A percentile compares a stretch with the other conserved stretches of the same genome.
Conservation (phyloP, 2,329 filamentous ascomycete genomes). For the Beauveria pseudobassiana region DNA sequence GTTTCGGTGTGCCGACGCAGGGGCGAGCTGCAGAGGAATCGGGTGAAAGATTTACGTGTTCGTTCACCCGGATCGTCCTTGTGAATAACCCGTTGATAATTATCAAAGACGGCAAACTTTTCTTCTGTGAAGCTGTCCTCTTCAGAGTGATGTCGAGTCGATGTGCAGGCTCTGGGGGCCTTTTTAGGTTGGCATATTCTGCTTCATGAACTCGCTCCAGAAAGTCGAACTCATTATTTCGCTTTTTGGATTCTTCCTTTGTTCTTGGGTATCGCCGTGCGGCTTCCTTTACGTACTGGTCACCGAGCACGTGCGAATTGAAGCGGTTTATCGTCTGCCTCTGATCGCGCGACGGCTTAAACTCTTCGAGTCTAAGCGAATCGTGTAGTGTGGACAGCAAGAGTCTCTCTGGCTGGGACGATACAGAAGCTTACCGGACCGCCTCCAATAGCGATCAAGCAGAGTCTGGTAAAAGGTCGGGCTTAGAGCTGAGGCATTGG, state of each 20-base stretch:
- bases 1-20: slow-evolving; percentile 40
- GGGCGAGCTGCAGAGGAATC: slow-evolving; percentile 69
- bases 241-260: slow-evolving; percentile 55
- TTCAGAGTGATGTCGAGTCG: slow-evolving; percentile 61
- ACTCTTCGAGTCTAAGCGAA: slow-evolving; percentile 61
- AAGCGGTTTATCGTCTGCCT: slow-evolving; percentile 70
- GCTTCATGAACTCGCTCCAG: slow-evolving; percentile 60
- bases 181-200: slow-evolving; percentile 48
- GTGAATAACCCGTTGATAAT: slow-evolving; percentile 71
- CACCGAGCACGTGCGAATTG: slow-evolving; percentile 62
- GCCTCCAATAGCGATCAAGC: slow-evolving; percentile 70
- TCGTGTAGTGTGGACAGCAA: slow-evolving; percentile 89
- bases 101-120: slow-evolving; percentile 64
- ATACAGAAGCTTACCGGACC: slow-evolving; percentile 65
- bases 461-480: slow-evolving; percentile 63
- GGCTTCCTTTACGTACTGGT: slow-evolving; percentile 57
- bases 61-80: slow-evolving; percentile 56
- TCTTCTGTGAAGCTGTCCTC: slow-evolving; percentile 64
- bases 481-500: slow-evolving; percentile 51
- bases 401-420: slow-evolving; percentile 69
- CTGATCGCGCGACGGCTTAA: slow-evolving; percentile 63
- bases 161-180: slow-evolving; percentile 58
- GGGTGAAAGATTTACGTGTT: slow-evolving; percentile 53
- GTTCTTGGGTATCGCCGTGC: slow-evolving; percentile 58
- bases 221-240: slow-evolving; percentile 62